phyloP scores from a whole-genome alignment of 805 yeast genomes.

The Myxozyma kluyveri region DNA sequence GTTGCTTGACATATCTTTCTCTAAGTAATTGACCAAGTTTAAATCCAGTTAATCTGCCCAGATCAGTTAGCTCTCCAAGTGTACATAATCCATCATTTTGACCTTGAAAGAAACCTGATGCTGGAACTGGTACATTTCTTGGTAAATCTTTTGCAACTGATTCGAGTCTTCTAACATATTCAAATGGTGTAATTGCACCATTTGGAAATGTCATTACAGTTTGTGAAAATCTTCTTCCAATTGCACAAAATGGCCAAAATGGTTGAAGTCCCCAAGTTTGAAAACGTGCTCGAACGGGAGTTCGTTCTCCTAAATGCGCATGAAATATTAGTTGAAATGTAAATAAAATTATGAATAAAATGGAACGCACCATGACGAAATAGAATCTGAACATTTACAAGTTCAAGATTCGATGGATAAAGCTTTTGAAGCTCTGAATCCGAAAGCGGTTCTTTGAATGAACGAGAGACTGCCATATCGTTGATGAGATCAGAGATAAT shows the following conservation, averaged over 20 bases:
- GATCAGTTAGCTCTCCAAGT: slow-evolving; percentile 29
- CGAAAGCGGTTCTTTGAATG: slow-evolving; percentile 17
- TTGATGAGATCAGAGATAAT: too few species aligned
- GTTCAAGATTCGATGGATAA: slow-evolving; percentile 25
- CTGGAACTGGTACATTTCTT: slow-evolving; percentile 21
- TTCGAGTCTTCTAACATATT: slow-evolving; percentile 24
- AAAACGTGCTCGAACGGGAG: slow-evolving; percentile 30
- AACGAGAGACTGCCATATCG: slow-evolving; percentile 20
- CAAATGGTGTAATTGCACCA: slow-evolving; percentile 19
- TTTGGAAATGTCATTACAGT: slow-evolving; percentile 24
- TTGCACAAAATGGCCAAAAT: slow-evolving; percentile 28
- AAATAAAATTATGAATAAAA: neutral
- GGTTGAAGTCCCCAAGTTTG: slow-evolving; percentile 29
- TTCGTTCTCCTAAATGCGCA: slow-evolving; percentile 22
- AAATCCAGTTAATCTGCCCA: slow-evolving; percentile 28
- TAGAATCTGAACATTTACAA: slow-evolving; percentile 26
- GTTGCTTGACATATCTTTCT: slow-evolving; percentile 23
- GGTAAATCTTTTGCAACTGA: slow-evolving; percentile 26
- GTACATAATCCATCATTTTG: slow-evolving; percentile 19
- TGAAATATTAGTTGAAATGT: neutral
- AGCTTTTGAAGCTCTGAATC: slow-evolving; percentile 17
- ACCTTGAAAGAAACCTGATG: slow-evolving; percentile 19
- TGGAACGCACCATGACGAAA: slow-evolving; percentile 22
- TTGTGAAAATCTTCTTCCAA: slow-evolving; percentile 23
- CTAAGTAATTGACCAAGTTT: slow-evolving; percentile 27